These are phyloP conservation scores for Boletus edulis DNA, from an alignment of 768 basidiomycete genomes.

Conservation along the genomic window DNA sequence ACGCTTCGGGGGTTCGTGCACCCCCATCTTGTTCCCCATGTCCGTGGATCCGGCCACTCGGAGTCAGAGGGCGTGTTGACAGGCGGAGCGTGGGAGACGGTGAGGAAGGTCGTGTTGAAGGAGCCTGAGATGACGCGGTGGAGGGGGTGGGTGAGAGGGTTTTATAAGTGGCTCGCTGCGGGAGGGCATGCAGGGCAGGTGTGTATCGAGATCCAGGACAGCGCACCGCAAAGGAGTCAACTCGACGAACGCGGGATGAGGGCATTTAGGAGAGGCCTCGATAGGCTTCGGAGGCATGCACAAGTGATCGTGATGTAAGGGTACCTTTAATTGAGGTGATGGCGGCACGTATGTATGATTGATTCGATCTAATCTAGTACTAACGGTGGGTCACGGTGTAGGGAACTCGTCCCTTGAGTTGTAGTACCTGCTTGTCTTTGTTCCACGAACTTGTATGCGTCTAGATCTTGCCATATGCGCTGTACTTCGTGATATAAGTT, in stretches of 20 bases:
- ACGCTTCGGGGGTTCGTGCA: constrained; percentile 11
- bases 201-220: constrained; percentile 7
- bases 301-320: not conserved
- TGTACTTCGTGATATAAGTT: too few relatives aligned
- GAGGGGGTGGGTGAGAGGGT: constrained; percentile 14
- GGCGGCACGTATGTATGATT: not conserved
- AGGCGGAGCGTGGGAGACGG: constrained; percentile 8
- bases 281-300: constrained; percentile 11
- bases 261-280: constrained; percentile 6
- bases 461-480: too few relatives aligned
- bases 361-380: too few relatives aligned
- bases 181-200: constrained; percentile 10
- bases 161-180: constrained; percentile 20
- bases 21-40: too few relatives aligned
- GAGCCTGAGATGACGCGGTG: constrained; percentile 9
- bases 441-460: too few relatives aligned
- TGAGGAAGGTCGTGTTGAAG: constrained; percentile 7
- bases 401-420: too few relatives aligned
- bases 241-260: not conserved
- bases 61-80: not conserved
- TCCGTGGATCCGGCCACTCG: not conserved
- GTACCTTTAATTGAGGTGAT: too few relatives aligned
- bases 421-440: too few relatives aligned
- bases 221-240: not conserved
- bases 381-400: too few relatives aligned